Evolutionary conservation across 306 rosid genomes (phyloP).

Genomic region (Prinsepia uniflora): DNA sequence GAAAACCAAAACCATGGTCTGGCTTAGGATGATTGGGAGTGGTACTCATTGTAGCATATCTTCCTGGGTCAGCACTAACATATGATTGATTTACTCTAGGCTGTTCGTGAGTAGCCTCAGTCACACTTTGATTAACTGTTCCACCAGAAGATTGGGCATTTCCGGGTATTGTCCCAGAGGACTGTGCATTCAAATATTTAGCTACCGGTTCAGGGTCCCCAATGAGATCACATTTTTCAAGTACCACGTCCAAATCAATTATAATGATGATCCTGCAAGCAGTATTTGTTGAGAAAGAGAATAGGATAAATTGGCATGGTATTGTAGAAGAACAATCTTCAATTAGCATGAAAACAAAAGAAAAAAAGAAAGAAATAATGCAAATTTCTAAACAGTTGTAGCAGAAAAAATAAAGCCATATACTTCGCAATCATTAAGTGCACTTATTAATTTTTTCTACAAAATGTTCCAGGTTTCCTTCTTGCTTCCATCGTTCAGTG

Average conservation of each 20-base stretch:
- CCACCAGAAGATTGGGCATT: conserved; percentile 40
- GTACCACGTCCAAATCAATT: conserved; percentile 55
- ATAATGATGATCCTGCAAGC: conserved; percentile 69
- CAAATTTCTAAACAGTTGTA: not conserved
- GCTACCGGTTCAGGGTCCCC: conserved; percentile 50
- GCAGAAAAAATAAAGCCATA: not conserved
- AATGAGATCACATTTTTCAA: conserved; percentile 52
- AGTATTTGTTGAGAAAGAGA: not conserved
- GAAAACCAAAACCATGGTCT: conserved; percentile 32
- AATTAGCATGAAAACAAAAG: not conserved
- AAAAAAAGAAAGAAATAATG: not conserved
- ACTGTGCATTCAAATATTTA: conserved; percentile 21
- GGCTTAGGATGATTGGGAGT: conserved; percentile 25
- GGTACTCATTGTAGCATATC: conserved; percentile 36
- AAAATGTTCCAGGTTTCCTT: not conserved
- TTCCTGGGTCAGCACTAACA: conserved; percentile 39
- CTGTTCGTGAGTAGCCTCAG: conserved; percentile 35
- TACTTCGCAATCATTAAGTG: not conserved
- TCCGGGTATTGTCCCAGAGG: conserved; percentile 36
- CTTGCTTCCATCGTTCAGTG: not conserved
- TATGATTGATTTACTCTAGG: conserved; percentile 37
- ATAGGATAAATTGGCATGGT: not conserved
- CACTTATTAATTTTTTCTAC: no score
- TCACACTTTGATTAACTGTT: conserved; percentile 29
- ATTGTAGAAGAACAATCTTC: not conserved